Evolutionary conservation across 441 rosid species (phyloP).

Genomic region (Adansonia rubrostipa): DNA sequence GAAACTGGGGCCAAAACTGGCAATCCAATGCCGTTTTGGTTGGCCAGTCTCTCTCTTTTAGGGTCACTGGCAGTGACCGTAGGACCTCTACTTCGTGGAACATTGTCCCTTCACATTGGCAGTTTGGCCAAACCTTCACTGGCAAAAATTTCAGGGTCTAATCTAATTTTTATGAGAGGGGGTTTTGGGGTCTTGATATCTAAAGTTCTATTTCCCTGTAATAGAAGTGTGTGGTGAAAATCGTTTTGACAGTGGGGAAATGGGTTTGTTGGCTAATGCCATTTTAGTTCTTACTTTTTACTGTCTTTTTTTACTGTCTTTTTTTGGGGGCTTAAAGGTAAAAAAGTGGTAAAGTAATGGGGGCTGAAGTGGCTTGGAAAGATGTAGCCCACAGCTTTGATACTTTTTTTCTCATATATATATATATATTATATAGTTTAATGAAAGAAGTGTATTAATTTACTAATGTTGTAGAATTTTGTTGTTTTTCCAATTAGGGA

Average conservation of each 20-base stretch:
- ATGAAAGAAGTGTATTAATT: constrained; percentile 19
- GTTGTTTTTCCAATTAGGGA: not conserved
- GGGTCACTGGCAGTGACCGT: constrained; percentile 59
- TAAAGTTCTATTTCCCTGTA: constrained; percentile 1
- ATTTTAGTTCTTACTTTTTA: not conserved
- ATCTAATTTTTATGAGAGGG: not conserved
- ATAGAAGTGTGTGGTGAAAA: constrained; percentile 19
- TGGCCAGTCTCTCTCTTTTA: constrained; percentile 68
- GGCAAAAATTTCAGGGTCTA: constrained; percentile 72
- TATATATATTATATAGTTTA: not conserved
- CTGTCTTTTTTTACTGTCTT: too few relatives aligned
- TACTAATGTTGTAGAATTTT: not conserved
- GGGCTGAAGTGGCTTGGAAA: constrained; percentile 49
- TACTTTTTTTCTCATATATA: not conserved
- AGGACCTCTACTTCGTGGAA: constrained; percentile 75
- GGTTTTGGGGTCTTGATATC: not conserved
- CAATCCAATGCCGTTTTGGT: constrained; percentile 38
- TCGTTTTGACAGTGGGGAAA: not conserved
- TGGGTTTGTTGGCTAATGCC: too few relatives aligned
- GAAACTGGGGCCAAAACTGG: constrained; percentile 81
- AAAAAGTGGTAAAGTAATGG: constrained; percentile 1
- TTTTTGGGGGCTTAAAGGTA: not conserved
- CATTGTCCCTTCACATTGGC: constrained; percentile 61
- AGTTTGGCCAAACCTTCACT: constrained; percentile 69
- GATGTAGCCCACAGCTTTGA: constrained; percentile 48